Evolutionary conservation across 2,329 filamentous ascomycete species (phyloP), one percentile per base, ranked within the genome.

Genomic region (Cladosporium sp.): DNA sequence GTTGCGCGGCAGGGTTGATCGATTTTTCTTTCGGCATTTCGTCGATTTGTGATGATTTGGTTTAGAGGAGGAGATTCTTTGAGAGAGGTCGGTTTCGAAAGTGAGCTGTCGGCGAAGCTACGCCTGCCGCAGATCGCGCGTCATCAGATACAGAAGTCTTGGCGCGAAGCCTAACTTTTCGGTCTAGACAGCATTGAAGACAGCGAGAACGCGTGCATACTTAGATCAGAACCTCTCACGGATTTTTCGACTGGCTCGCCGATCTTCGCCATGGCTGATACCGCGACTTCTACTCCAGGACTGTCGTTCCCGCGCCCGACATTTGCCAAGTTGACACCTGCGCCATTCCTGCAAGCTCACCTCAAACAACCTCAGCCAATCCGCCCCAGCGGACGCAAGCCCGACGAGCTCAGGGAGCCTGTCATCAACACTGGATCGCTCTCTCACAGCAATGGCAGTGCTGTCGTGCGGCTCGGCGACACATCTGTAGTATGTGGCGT

Each of bases 401-500:
- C 87, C 6, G 74, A 79, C 31, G 80, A 91, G 63, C 82, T 84
- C 54, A 85, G 93, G 42, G 69, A 77, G 18, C 83, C 87, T n/a
- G 83, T 84, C 33, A 77, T 93, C 61, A 93, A 96, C 70, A 83
- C 83, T 0, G 87, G 87, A 22, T 93, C 89, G 18, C 76, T 98
- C 46, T 88, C 89, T 0, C 90, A 98, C 69, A 86, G 89, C 52
- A 85, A 95, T 66, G 93, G 93, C 48, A 95, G 89, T 63, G 86
- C 92, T 1, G 85, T 97, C 0, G 87, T 97, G 46, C 83, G 93
- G 34, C 77, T 87, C 48, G 93, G 93, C 43, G 89, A 95, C 69
- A 97, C 92, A 1, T 90, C 89, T 1, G 89, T 91, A n/a, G 91
- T 98, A 35, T 96, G 91, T 67, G 93, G 92, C 53, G 83, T 98